Percentiles rank a stretch among this genome's conserved stretches.
These are phyloP conservation scores for Xerocomus brunneocitrinus DNA, from an alignment of 768 basidiomycete species.

Conservation along the genomic window DNA sequence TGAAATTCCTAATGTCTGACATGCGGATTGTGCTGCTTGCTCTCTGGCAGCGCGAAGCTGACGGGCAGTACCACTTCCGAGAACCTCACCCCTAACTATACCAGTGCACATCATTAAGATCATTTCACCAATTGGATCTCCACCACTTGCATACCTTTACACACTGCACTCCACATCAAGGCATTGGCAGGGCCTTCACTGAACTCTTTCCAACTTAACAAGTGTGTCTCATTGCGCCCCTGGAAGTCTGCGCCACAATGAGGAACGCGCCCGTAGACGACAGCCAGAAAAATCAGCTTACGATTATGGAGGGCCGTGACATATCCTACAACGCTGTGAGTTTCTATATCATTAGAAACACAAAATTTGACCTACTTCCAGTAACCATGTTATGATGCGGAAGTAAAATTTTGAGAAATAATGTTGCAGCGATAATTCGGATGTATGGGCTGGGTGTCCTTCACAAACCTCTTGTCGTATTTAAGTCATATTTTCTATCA, in stretches of 20 bases:
- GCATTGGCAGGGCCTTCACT: constrained; percentile 39
- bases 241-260: constrained; percentile 35
- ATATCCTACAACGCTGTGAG: constrained; percentile 26
- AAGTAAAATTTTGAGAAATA: background rate
- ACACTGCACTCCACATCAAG: constrained; percentile 48
- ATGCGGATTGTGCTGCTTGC: constrained; percentile 42
- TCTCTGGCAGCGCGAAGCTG: constrained; percentile 47
- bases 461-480: constrained; percentile 12
- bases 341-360: background rate
- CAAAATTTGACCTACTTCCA: constrained; percentile 16
- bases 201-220: constrained; percentile 40
- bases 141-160: constrained; percentile 44
- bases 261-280: background rate
- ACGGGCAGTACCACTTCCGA: constrained; percentile 43
- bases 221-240: constrained; percentile 20
- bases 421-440: background rate
- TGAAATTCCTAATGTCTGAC: constrained; percentile 29
- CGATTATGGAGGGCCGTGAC: constrained; percentile 44
- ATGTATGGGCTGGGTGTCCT: background rate
- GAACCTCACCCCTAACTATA: constrained; percentile 44
- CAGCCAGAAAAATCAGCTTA: constrained; percentile 20
- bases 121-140: background rate
- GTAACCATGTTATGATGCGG: constrained; percentile 12
- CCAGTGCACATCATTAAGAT: constrained; percentile 1
- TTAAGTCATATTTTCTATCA: constrained; percentile 17